phyloP scores from a whole-genome alignment of 169 alveolate genomes.

The Plasmodium berghei region DNA sequence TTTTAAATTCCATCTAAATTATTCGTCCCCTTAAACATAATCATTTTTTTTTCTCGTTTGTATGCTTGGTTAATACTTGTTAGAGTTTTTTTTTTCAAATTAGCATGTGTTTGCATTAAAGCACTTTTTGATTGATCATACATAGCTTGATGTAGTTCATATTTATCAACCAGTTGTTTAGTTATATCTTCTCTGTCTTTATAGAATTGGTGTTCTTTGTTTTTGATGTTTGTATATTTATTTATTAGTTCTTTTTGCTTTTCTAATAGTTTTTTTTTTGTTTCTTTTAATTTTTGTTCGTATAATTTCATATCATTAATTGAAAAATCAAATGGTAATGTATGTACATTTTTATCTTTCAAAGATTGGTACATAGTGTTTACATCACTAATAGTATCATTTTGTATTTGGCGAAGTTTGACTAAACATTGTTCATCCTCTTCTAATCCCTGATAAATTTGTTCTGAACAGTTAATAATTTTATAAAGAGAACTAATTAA shows the following conservation, averaged over 20 bases:
- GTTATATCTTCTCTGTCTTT: slow-evolving; percentile 54
- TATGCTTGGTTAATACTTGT: slow-evolving; percentile 26
- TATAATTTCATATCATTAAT: slow-evolving; percentile 66
- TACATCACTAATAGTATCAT: slow-evolving; percentile 29
- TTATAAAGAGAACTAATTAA: slow-evolving; percentile 3
- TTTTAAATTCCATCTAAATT: neutral
- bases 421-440: slow-evolving; percentile 8
- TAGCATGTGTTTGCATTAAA: slow-evolving; percentile 9
- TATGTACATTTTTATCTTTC: slow-evolving; percentile 41
- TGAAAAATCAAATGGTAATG: slow-evolving; percentile 59
- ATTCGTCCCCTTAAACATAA: neutral
- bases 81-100: slow-evolving; percentile 43
- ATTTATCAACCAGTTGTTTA: slow-evolving; percentile 11
- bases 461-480: slow-evolving; percentile 24
- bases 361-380: slow-evolving; percentile 44
- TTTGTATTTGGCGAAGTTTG: neutral
- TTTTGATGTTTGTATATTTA: slow-evolving; percentile 21
- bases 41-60: neutral
- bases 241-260: slow-evolving; percentile 35
- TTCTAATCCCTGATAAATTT: neutral
- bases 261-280: slow-evolving; percentile 36
- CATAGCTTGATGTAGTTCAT: slow-evolving; percentile 42
- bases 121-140: slow-evolving; percentile 44
- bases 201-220: slow-evolving; percentile 27
- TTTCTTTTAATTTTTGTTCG: slow-evolving; percentile 22